phyloP scores from a whole-genome alignment of 1,139 yeast species.

The Yamadazyma oceani region DNA sequence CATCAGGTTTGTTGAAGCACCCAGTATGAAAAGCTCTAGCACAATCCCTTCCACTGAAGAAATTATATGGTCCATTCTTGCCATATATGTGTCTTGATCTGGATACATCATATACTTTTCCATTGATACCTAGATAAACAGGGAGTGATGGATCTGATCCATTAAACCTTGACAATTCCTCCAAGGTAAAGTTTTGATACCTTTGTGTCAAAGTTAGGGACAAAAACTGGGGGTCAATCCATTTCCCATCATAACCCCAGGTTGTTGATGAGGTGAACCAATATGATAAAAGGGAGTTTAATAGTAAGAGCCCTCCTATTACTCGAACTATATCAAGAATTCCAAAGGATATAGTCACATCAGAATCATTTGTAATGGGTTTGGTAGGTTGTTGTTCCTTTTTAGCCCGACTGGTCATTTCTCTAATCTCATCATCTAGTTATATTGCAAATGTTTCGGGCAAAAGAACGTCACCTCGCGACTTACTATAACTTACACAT shows the following conservation, averaged over 20 bases:
- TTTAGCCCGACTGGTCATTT: not conserved
- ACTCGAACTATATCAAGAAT: conserved; percentile 45
- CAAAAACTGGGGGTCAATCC: conserved; percentile 47
- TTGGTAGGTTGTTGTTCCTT: not conserved
- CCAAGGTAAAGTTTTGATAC: conserved; percentile 38
- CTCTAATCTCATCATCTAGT: not conserved
- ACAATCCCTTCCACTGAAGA: conserved; percentile 67
- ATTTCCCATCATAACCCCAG: conserved; percentile 58
- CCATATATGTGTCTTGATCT: conserved; percentile 58
- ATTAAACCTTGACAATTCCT: conserved; percentile 50
- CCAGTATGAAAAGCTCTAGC: conserved; percentile 80
- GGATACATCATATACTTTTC: conserved; percentile 70
- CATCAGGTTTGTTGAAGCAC: conserved; percentile 58
- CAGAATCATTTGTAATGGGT: not conserved
- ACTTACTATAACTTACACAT: no score
- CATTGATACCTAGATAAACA: conserved; percentile 64
- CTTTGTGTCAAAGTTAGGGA: conserved; percentile 22
- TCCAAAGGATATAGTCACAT: conserved; percentile 16
- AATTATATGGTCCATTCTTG: conserved; percentile 59
- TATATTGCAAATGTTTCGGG: no score
- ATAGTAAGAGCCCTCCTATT: conserved; percentile 45
- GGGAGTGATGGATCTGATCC: conserved; percentile 56
- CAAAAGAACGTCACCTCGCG: no score
- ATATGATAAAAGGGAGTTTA: conserved; percentile 52
- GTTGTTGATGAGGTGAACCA: conserved; percentile 48